A percentile compares a stretch with the other conserved stretches of the same genome.
Evolutionary conservation across 257 asterid species (phyloP).

Genomic region (Eustoma russellianum): DNA sequence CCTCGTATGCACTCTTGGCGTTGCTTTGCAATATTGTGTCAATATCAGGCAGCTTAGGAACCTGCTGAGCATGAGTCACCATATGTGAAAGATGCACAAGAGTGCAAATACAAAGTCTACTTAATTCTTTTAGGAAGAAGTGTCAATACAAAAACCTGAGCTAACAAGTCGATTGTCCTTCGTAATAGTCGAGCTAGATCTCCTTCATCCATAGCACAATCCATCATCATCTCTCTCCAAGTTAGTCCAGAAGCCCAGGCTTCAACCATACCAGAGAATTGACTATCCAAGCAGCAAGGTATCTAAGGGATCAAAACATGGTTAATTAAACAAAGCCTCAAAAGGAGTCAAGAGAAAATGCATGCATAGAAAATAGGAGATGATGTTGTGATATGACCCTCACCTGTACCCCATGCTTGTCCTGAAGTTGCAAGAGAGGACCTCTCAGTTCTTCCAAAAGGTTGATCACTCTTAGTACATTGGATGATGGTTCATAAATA

Average conservation of each 20-base stretch:
- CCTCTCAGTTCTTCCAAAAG: constrained; percentile 65
- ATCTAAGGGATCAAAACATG: constrained; percentile 36
- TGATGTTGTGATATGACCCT: constrained; percentile 12
- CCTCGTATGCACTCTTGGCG: constrained; percentile 76
- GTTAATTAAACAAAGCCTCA: constrained; percentile 6
- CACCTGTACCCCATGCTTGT: constrained; percentile 86
- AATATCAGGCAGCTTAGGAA: constrained; percentile 84
- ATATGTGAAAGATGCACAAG: not conserved
- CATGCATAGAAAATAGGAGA: not conserved
- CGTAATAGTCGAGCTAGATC: constrained; percentile 93
- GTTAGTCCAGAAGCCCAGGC: constrained; percentile 99
- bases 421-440: constrained; percentile 76
- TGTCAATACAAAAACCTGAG: constrained; percentile 46
- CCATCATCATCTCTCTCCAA: constrained; percentile 99
- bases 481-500: constrained; percentile 78
- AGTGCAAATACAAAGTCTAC: not conserved
- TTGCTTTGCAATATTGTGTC: constrained; percentile 72
- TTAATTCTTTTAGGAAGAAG: not conserved
- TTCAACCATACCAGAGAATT: constrained; percentile 93
- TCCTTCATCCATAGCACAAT: constrained; percentile 98
- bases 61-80: constrained; percentile 29
- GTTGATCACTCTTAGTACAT: constrained; percentile 48
- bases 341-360: not conserved
- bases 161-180: constrained; percentile 82
- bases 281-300: constrained; percentile 89